Evolutionary conservation across 805 yeast species (phyloP), one percentile per base, ranked within the genome.

Genomic region (Yarrowia sp.): DNA sequence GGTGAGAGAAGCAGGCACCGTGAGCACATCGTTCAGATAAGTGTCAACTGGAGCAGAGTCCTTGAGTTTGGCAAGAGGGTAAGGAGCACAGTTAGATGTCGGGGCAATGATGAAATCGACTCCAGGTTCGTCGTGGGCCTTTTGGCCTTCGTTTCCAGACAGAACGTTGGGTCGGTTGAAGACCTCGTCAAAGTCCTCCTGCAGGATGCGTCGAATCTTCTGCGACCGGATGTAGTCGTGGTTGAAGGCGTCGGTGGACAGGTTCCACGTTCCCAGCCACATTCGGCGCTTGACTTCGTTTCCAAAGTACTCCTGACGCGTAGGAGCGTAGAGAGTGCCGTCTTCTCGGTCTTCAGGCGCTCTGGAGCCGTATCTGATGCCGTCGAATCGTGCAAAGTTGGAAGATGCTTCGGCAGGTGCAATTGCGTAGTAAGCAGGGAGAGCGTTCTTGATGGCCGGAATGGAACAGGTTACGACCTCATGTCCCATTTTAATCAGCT

Each of bases 341-440:
- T 51, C 66, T 62, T 65, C 73, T 43, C 48, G 65, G 65, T 75
- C 74, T 1, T 68, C 67, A 32, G 71, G 74, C 0, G 82, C 78
- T 40, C 89, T 78, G 64, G 71, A 75, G 0, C 98, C 98, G 72
- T 87, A 95, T 65, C 98, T 79, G 21, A 92, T 78, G 2, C 99
- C 99, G 75, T 95, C 99, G 72, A 82, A 95, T 33, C 98, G 80
- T 1, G 97, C 83, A 56, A 95, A 80, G 72, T 95, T 95, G 0
- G 98, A 93, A 0, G 96, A 87, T 0, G 98, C 98, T 72, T 95
- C 99, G 0, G 97, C 89, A 0, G 97, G 89, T 1, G 95, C 92
- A 38, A 96, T 70, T 0, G 97, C 89, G 73, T 89, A 93, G 75
- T 95, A 95, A 0, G 91, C 83, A 28, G 96, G 92, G 17, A 95